A percentile compares a stretch with the other conserved stretches of the same genome.
Conservation (phyloP, 352 stramenopile genomes). For the Phytophthora capsici region DNA sequence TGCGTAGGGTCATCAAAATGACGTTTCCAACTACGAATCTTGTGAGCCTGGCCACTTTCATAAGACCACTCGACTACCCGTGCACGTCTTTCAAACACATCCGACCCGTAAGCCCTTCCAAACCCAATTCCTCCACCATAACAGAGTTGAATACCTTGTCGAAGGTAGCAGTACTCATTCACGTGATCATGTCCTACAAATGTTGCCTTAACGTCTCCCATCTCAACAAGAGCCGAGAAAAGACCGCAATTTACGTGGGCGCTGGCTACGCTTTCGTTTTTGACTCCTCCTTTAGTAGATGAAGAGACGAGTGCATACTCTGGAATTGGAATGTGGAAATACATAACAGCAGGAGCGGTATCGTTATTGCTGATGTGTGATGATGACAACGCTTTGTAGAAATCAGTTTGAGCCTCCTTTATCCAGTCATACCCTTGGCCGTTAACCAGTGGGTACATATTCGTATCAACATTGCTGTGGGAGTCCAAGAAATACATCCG, state of each 20-base stretch:
- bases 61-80: conserved; percentile 55
- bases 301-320: conserved; percentile 47
- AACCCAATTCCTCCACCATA: conserved; percentile 62
- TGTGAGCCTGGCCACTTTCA: conserved; percentile 38
- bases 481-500: conserved; percentile 83
- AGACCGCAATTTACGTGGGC: conserved; percentile 40
- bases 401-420: conserved; percentile 53
- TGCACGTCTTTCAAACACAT: conserved; percentile 37
- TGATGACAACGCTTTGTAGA: conserved; percentile 42
- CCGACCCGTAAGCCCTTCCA: conserved; percentile 39
- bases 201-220: conserved; percentile 64
- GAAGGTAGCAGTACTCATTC: conserved; percentile 67
- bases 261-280: conserved; percentile 38
- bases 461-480: conserved; percentile 38
- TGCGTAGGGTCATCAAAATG: conserved; percentile 38
- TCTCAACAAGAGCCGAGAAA: conserved; percentile 50
- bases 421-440: conserved; percentile 50
- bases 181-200: conserved; percentile 71
- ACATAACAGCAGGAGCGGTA: conserved; percentile 54
- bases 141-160: conserved; percentile 58
- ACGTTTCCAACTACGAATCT: conserved; percentile 54
- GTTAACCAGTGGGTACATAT: conserved; percentile 34
- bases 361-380: conserved; percentile 16
- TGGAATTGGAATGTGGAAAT: conserved; percentile 69
- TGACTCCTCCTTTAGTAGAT: conserved; percentile 27